Evolutionary conservation across 2,329 filamentous ascomycete genomes (phyloP), one percentile per base, ranked within the genome.

Genomic region (Aschersonia sp.): DNA sequence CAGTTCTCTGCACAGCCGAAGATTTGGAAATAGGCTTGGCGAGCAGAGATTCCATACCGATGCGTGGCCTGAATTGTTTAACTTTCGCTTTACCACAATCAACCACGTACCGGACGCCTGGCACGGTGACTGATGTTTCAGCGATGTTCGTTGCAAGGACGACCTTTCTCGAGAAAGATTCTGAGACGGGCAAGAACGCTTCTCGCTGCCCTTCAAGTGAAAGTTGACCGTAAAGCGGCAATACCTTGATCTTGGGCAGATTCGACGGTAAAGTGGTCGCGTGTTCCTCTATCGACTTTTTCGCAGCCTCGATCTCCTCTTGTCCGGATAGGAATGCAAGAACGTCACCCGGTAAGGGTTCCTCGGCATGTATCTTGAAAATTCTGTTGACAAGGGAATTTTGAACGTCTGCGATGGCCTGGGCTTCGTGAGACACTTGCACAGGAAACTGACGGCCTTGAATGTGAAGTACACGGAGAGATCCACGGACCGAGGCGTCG

Each of bases 91-190:
- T 95, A 43, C 92, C 92, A 48, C 85, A 85, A 59, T 98, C 92
- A 22, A 98, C 76, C 8, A 98, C 90, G 55, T 84, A 92, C 5
- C 87, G 79, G 6, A 98, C 88, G 2, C 92, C 92, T 0, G 90
- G 84, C 0, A 98, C 89, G 0, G 92, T 98, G 50, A 98, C 85
- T 1, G 92, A 97, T 0, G 92, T 97, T 63, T 98, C 92, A n/a
- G 92, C 92, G 56, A 98, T 97, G 58, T 98, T 98, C 11, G 92
- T 98, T 0, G 89, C 83, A 1, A 98, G 70, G 0, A 98, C 88
- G 10, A 97, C 75, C 59, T 97, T 97, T 42, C 92, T 77, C 0
- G 87, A 94, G 48, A 73, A 76, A n/a, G 73, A 72, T 2, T 79
- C 76, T 48, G 78, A 78, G 29, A 84, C 75, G 1, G 85, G 84